phyloP scores from a whole-genome alignment of 176 grass and related monocot species.

The Musa schizocarpa region DNA sequence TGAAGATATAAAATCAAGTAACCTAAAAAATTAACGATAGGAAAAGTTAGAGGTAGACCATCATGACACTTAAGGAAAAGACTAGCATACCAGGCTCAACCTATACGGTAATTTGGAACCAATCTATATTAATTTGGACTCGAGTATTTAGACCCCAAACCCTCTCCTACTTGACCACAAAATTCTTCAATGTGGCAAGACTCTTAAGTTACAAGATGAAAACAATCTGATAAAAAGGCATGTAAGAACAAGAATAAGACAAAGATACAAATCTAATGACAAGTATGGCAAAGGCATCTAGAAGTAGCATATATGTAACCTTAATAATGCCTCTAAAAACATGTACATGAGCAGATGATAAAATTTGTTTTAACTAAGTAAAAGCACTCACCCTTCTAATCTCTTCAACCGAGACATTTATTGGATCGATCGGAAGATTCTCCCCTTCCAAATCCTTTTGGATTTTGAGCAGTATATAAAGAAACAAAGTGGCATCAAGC shows the following conservation, averaged over 20 bases:
- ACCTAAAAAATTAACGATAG: too few relatives aligned
- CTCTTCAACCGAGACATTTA: slow-evolving; percentile 68
- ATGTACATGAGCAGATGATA: too few relatives aligned
- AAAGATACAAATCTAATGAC: not conserved
- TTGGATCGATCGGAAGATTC: slow-evolving; percentile 83
- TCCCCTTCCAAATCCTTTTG: slow-evolving; percentile 76
- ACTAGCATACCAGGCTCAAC: too few relatives aligned
- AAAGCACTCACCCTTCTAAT: slow-evolving; percentile 66
- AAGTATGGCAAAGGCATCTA: not conserved
- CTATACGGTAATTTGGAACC: not conserved
- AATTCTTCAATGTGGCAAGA: not conserved
- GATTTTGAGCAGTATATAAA: not conserved
- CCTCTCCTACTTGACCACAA: not conserved
- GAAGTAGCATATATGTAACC: not conserved
- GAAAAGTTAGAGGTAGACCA: too few relatives aligned
- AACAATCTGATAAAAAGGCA: too few relatives aligned
- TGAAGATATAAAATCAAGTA: too few relatives aligned
- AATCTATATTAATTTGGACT: not conserved
- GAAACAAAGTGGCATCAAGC: not conserved
- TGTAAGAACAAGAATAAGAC: not conserved
- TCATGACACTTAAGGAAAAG: too few relatives aligned
- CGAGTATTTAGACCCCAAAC: not conserved
- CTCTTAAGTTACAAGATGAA: not conserved
- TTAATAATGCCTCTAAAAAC: not conserved
- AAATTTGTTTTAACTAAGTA: not conserved